A percentile compares a stretch with the other conserved stretches of the same genome.
phyloP scores from a whole-genome alignment of 352 stramenopile genomes.

The Ophiocytium majus region DNA sequence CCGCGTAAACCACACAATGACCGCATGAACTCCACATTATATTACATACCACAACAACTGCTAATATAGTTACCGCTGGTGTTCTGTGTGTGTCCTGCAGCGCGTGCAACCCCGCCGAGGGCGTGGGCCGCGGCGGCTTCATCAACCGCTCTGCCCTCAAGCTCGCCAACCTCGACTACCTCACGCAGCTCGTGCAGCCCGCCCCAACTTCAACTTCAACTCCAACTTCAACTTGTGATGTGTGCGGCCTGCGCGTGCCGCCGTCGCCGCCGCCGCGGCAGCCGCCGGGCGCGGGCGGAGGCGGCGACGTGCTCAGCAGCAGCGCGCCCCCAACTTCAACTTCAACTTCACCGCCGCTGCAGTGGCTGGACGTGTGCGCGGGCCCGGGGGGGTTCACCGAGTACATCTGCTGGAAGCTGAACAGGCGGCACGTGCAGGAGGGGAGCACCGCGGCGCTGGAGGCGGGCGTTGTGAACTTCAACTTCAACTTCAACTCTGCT shows the following conservation, averaged over 20 bases:
- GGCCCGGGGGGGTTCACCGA: slow-evolving; percentile 56
- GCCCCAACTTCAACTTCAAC: too few relatives aligned
- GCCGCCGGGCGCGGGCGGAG: too few relatives aligned
- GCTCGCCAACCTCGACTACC: slow-evolving; percentile 68
- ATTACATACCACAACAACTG: too few relatives aligned
- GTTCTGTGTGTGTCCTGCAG: slow-evolving; percentile 18
- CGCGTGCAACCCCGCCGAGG: slow-evolving; percentile 49
- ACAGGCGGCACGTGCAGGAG: slow-evolving; percentile 12
- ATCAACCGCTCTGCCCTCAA: slow-evolving; percentile 70
- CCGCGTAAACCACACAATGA: too few relatives aligned
- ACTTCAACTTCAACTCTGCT: too few relatives aligned
- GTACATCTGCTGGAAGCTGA: slow-evolving; percentile 38
- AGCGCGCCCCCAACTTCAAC: neutral
- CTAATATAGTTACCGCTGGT: too few relatives aligned
- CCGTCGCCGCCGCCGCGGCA: too few relatives aligned
- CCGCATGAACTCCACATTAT: too few relatives aligned
- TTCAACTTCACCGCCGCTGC: too few relatives aligned
- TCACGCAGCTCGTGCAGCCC: slow-evolving; percentile 63
- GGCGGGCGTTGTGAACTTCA: neutral
- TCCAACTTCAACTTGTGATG: too few relatives aligned
- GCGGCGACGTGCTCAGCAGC: neutral
- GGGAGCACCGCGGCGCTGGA: slow-evolving; percentile 3
- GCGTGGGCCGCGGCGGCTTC: slow-evolving; percentile 52
- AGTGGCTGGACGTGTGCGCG: slow-evolving; percentile 53
- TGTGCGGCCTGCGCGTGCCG: too few relatives aligned